Conservation (phyloP, 192 early-diverging fungal species). For the Podila clonocystis region DNA sequence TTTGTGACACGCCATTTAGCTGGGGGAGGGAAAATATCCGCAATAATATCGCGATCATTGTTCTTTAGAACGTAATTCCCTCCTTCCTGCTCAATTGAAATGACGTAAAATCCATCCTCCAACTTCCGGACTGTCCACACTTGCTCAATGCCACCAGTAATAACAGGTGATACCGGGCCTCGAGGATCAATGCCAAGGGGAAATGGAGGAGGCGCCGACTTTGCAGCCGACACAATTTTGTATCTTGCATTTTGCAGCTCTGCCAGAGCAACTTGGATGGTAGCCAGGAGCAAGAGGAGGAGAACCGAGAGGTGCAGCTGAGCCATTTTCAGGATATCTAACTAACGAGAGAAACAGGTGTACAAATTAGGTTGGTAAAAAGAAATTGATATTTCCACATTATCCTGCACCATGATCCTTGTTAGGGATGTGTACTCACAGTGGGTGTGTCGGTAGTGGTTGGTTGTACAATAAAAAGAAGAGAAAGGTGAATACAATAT, state of each 20-base stretch:
- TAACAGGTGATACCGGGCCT: not conserved
- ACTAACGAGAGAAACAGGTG: not conserved
- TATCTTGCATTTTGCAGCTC: slow-evolving; percentile 1
- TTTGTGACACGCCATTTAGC: not conserved
- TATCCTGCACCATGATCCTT: not conserved
- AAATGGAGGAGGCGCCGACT: not conserved
- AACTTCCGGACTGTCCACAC: not conserved
- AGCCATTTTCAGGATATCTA: slow-evolving; percentile 2
- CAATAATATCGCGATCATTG: not conserved
- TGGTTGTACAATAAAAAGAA: not conserved
- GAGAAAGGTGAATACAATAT: too few species aligned
- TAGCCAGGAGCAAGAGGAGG: slow-evolving; percentile 5
- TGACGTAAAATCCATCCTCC: not conserved
- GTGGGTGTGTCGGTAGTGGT: not conserved
- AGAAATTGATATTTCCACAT: not conserved
- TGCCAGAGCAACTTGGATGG: not conserved
- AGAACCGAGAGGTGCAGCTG: not conserved
- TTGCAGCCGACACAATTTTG: not conserved
- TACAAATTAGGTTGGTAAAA: not conserved
- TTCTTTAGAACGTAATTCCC: not conserved
- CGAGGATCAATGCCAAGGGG: not conserved
- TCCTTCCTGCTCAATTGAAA: not conserved
- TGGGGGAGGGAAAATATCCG: not conserved
- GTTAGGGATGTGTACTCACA: not conserved
- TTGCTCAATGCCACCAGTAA: not conserved